These are phyloP conservation scores for Backusella australiensis DNA, from an alignment of 192 early-diverging fungal species.

Conservation along the genomic window DNA sequence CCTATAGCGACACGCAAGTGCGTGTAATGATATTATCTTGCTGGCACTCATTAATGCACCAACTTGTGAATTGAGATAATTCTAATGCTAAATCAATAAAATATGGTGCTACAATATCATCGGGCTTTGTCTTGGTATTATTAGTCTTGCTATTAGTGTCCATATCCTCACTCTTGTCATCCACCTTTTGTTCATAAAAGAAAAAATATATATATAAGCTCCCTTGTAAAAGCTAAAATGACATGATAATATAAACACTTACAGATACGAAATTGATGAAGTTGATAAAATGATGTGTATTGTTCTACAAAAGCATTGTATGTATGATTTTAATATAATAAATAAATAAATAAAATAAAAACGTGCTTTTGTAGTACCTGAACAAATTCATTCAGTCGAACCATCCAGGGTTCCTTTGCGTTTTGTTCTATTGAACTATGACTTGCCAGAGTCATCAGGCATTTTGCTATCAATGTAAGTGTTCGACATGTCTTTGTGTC, in stretches of 20 bases:
- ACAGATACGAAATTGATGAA: slow-evolving; percentile 64
- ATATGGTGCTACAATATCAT: slow-evolving; percentile 22
- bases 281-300: slow-evolving; percentile 52
- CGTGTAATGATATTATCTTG: neutral
- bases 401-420: slow-evolving; percentile 67
- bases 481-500: slow-evolving; percentile 54
- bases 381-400: slow-evolving; percentile 62
- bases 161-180: neutral
- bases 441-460: slow-evolving; percentile 68
- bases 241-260: slow-evolving; percentile 11
- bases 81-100: slow-evolving; percentile 25
- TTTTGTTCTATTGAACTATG: slow-evolving; percentile 53
- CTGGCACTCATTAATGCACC: neutral
- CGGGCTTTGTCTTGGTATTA: neutral
- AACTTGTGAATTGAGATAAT: slow-evolving; percentile 14
- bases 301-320: slow-evolving; percentile 37
- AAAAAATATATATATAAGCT: neutral
- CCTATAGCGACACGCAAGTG: neutral
- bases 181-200: neutral
- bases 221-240: neutral
- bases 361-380: slow-evolving; percentile 28
- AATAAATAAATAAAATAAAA: neutral
- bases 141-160: neutral
- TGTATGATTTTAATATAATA: neutral
- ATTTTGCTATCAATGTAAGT: slow-evolving; percentile 70